A percentile compares a stretch with the other conserved stretches of the same genome.
Conservation (phyloP, 2,329 filamentous ascomycete species). For the Ceratocystis albifundus region DNA sequence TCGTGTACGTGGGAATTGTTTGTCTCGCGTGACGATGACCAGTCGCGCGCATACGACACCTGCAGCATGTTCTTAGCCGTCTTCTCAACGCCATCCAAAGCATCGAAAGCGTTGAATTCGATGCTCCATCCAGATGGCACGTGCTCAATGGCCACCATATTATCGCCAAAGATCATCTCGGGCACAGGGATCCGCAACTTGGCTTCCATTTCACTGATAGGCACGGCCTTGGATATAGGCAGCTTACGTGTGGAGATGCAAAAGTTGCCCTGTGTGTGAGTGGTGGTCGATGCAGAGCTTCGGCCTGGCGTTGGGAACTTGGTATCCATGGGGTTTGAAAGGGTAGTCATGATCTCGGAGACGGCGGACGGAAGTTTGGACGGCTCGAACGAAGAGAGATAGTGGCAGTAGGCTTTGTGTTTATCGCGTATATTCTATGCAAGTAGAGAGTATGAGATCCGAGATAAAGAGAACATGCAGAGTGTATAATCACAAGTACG, state of each 20-base stretch:
- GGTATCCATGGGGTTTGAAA: conserved; percentile 35
- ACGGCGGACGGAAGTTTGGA: background rate
- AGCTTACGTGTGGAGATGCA: conserved; percentile 74
- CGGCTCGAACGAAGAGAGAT: background rate
- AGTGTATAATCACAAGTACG: too few relatives aligned
- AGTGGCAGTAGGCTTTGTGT: background rate
- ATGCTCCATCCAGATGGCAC: conserved; percentile 63
- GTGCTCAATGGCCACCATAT: conserved; percentile 67
- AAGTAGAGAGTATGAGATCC: background rate
- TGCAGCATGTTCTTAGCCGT: conserved; percentile 82
- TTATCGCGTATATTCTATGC: background rate
- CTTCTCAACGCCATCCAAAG: conserved; percentile 86
- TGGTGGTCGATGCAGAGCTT: conserved; percentile 43
- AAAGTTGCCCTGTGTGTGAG: conserved; percentile 54
- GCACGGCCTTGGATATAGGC: conserved; percentile 82
- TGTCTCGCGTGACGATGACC: conserved; percentile 57
- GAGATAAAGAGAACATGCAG: too few relatives aligned
- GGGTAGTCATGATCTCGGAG: conserved; percentile 11
- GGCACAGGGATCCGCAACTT: conserved; percentile 76
- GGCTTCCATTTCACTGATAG: conserved; percentile 74
- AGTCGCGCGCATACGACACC: conserved; percentile 84
- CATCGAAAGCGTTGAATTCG: conserved; percentile 73
- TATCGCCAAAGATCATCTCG: conserved; percentile 99
- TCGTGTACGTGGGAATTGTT: conserved; percentile 82
- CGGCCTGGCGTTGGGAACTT: conserved; percentile 43